Base-by-base conservation (phyloP, 2,329 filamentous ascomycete genomes). In the Trichoderma guizhouense region DNA sequence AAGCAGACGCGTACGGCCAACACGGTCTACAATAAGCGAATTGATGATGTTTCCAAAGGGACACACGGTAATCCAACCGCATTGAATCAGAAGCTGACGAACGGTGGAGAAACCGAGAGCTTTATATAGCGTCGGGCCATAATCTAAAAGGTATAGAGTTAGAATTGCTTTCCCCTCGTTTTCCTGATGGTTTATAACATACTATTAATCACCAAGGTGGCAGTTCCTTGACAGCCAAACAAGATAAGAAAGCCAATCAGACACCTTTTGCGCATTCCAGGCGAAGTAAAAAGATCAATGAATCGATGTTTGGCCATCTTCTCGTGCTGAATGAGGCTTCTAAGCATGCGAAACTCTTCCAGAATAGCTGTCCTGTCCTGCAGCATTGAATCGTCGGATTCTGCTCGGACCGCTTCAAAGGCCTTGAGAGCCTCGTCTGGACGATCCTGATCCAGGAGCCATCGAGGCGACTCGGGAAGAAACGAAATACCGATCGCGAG, bases 41-140 rank as follows among this genome's bases (percentile, higher is more conserved):
- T 55, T 67, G 47, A 55, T 55, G 18, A 32, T 28, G 34, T 55
- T 67, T 57, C 64, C 53, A 39, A 64, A 64, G 26, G 62, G 62
- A 28, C 62, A 64, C 32, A 55, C 30, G 15, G 34, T 67, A 24
- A 67, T 53, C 62, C 64, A 55, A 21, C 53, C 32, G 64, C 47
- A 24, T 39, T 57, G 47, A 24, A 67, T 67, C 12, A 57, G 64
- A 55, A 55, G 47, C 24, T 64, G 62, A 21, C 39, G 28, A 14
- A 64, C 62, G 18, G 62, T 64, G 3, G 62, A 51, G 62, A 64
- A 64, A 18, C 62, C 62, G 26, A 64, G 62, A 24, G 62, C 62
- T 21, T 64, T 64, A n/a, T 64, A 64, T 51, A 64, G 62, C 6
- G 62, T 64, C 30, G 62, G 62, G 39, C 62, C 62, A n/a, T 64